phyloP scores from a whole-genome alignment of 148 eudicot species.

The Cornus suecica region DNA sequence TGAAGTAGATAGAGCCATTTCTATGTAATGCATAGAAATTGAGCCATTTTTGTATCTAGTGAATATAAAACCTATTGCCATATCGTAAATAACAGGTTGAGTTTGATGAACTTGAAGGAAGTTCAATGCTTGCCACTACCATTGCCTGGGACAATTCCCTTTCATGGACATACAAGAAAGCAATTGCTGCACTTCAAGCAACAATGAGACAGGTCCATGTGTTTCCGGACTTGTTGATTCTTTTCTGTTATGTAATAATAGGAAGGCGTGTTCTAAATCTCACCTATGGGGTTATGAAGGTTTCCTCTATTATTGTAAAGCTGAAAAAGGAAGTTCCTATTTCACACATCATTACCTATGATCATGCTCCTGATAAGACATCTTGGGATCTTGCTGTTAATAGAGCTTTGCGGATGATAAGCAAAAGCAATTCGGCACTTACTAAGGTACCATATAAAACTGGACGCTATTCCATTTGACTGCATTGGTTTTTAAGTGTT shows the following conservation, averaged over 20 bases:
- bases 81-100: slow-evolving; percentile 71
- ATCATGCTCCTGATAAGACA: slow-evolving; percentile 54
- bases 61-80: slow-evolving; percentile 34
- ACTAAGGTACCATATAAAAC: slow-evolving; percentile 48
- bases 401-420: slow-evolving; percentile 70
- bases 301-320: slow-evolving; percentile 38
- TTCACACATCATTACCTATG: slow-evolving; percentile 33
- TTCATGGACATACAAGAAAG: slow-evolving; percentile 57
- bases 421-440: slow-evolving; percentile 52
- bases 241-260: not conserved
- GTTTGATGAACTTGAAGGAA: slow-evolving; percentile 85
- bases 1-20: not conserved
- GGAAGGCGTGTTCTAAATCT: not conserved
- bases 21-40: not conserved
- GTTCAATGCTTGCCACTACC: slow-evolving; percentile 80
- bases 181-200: slow-evolving; percentile 58
- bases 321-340: slow-evolving; percentile 39
- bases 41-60: slow-evolving; percentile 22
- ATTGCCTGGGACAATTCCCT: slow-evolving; percentile 83
- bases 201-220: slow-evolving; percentile 62
- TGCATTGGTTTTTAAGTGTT: not conserved
- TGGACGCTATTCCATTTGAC: not conserved
- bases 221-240: slow-evolving; percentile 7
- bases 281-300: slow-evolving; percentile 39
- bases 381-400: slow-evolving; percentile 70